phyloP scores from a whole-genome alignment of 108 stramenopile genomes.

The Poteriospumella lacustris region DNA sequence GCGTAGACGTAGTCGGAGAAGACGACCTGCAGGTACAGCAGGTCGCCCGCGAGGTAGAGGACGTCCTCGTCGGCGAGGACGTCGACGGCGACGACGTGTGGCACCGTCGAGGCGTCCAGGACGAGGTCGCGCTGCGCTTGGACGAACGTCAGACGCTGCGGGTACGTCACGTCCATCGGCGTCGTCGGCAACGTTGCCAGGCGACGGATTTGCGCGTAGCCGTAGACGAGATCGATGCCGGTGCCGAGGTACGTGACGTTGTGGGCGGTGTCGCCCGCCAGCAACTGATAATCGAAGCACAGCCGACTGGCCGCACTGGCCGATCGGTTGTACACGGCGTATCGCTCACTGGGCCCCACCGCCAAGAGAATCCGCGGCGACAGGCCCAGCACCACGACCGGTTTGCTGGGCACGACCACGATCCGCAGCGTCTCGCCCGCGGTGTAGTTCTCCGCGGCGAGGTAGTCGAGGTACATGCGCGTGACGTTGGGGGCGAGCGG shows the following conservation, averaged over 20 bases:
- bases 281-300: neutral
- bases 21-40: neutral
- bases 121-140: no score
- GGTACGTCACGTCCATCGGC: neutral
- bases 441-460: neutral
- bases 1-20: neutral
- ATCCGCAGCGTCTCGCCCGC: neutral
- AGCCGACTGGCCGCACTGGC: neutral
- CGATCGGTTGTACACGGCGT: neutral
- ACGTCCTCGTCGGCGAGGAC: neutral
- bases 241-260: neutral
- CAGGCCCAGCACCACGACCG: neutral
- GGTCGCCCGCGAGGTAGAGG: neutral
- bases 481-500: neutral
- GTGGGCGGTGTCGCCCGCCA: neutral
- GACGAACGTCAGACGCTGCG: neutral
- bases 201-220: neutral
- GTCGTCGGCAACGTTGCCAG: neutral
- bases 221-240: neutral
- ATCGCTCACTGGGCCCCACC: neutral
- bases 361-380: neutral
- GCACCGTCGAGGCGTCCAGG: no score
- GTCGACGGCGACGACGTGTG: neutral
- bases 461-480: neutral
- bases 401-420: neutral